Evolutionary conservation across 352 stramenopile species (phyloP).

Genomic region (Lagenidium giganteum): DNA sequence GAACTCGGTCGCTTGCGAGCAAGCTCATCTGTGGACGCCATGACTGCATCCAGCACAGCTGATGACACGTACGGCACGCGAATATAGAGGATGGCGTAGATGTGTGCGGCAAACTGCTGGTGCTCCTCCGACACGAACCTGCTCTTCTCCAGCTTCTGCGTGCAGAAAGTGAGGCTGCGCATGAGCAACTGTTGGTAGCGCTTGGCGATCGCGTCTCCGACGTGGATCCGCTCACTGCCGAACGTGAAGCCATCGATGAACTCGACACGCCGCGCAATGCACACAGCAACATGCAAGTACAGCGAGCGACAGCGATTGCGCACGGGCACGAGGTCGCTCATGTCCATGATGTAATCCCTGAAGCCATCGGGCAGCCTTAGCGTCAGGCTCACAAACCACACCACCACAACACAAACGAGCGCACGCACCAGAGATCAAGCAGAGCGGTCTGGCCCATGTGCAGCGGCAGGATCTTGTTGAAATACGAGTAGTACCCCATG

Average conservation of each 20-base stretch:
- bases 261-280: conserved; percentile 72
- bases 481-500: conserved; percentile 44
- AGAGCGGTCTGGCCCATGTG: conserved; percentile 59
- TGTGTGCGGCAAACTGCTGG: conserved; percentile 61
- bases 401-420: too few species aligned
- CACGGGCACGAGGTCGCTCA: conserved; percentile 70
- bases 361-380: too few species aligned
- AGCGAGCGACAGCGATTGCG: conserved; percentile 68
- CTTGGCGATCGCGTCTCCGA: conserved; percentile 45
- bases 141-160: conserved; percentile 54
- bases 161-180: conserved; percentile 56
- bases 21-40: conserved; percentile 54
- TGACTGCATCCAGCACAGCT: conserved; percentile 40
- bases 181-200: conserved; percentile 58
- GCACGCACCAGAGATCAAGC: conserved; percentile 75
- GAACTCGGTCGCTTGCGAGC: too few species aligned
- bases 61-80: conserved; percentile 43
- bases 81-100: conserved; percentile 64
- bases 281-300: conserved; percentile 64
- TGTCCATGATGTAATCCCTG: conserved; percentile 81
- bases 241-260: conserved; percentile 68
- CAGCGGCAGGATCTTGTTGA: conserved; percentile 71
- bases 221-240: conserved; percentile 39
- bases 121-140: conserved; percentile 69
- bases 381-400: too few species aligned